Evolutionary conservation across 2,329 filamentous ascomycete genomes (phyloP), one percentile per base, ranked within the genome.

Genomic region (Chaetomium sp.): DNA sequence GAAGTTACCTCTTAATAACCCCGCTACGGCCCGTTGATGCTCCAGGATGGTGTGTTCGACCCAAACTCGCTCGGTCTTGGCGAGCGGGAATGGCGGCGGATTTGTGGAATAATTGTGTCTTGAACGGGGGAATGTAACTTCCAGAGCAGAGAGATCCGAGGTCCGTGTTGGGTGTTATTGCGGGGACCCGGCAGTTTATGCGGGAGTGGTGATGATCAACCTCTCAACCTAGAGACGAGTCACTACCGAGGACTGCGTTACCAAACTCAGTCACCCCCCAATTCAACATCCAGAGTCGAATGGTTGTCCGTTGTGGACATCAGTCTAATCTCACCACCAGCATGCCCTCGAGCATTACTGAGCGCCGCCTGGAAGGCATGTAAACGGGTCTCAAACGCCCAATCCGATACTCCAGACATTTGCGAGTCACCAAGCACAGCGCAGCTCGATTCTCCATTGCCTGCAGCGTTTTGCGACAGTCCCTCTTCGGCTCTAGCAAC

Each of bases 241-340:
- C 19, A 27, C 19, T 27, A 27, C 19, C n/a, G 46, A 37, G 8
- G 19, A 10, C 37, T 35, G 8, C 11, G 7, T 32, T 19, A 35
- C 32, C 12, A 27, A 27, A 27, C 19, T 27, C 19, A 27, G 19
- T 4, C 10, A 10, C 34, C 49, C 12, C 32, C 12, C 19, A 75
- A 57, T 12, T 75, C 74, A 4, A 55, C 46, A 2, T 76, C 73
- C 0, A 64, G 8, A 1, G 43, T 57, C 2, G 67, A 71, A 49
- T 76, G 73, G 38, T 74, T 67, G 56, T 72, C 71, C 0, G 68
- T 69, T 2, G 73, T 75, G 27, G 71, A 73, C 27, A 71, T 62
- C 8, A 76, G 61, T 1, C 61, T 58, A 14, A 75, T 68, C 61
- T 68, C 19, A 47, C 36, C 3, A 52, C 50, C 9, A 41, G 58